Percentiles rank a stretch among this genome's conserved stretches.
Conservation (phyloP, 495 filamentous ascomycete species). For the Aspergillus bertholletiae region DNA sequence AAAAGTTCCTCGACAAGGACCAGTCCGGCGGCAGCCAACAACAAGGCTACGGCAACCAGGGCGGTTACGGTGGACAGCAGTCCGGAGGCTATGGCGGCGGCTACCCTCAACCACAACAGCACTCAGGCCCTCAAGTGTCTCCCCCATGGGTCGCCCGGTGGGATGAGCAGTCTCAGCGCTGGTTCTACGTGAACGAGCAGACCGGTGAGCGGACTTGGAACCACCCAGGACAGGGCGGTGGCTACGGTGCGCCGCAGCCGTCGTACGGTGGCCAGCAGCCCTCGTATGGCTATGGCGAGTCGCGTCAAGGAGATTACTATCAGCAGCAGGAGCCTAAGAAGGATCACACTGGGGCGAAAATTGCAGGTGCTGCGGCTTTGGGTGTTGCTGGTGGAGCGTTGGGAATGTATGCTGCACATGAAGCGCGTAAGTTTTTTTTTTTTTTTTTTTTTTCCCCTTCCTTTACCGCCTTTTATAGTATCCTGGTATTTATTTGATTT, state of each 20-base stretch:
- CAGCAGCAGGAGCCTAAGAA: slow-evolving; percentile 21
- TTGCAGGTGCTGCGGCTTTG: slow-evolving; percentile 43
- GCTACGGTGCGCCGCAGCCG: background rate
- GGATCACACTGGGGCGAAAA: slow-evolving; percentile 39
- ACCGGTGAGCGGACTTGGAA: slow-evolving; percentile 54
- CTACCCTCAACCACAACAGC: background rate
- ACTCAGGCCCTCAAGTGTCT: slow-evolving; percentile 32
- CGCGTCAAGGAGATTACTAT: slow-evolving; percentile 7
- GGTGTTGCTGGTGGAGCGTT: slow-evolving; percentile 53
- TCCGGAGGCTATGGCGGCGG: background rate
- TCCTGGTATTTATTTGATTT: background rate
- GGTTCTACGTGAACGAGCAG: slow-evolving; percentile 53
- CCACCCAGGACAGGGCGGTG: slow-evolving; percentile 25
- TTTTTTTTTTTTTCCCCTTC: slow-evolving; percentile 7
- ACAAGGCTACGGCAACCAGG: background rate
- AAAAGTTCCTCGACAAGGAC: slow-evolving; percentile 17
- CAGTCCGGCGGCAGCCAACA: background rate
- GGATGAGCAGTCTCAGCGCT: slow-evolving; percentile 49
- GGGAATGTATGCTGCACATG: slow-evolving; percentile 40
- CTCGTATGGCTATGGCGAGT: slow-evolving; percentile 8
- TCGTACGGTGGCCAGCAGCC: slow-evolving; percentile 11
- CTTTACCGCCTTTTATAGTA: background rate
- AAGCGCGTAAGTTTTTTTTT: slow-evolving; percentile 36
- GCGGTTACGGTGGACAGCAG: background rate
- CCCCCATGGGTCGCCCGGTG: slow-evolving; percentile 52